These are phyloP conservation scores for Picea abies DNA, from an alignment of 83 land plant species.

Conservation along the genomic window DNA sequence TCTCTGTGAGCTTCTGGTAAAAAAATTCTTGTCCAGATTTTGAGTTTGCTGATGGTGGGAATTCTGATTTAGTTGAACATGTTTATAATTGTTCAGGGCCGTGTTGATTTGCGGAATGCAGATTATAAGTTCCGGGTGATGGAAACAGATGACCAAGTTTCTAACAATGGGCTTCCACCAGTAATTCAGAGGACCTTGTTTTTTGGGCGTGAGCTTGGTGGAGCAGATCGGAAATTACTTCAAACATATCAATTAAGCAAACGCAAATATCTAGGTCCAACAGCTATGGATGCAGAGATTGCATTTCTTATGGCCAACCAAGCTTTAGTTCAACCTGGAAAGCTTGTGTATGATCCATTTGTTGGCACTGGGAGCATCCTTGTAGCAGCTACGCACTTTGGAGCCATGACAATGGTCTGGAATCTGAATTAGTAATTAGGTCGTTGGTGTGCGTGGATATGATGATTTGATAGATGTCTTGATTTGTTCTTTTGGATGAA, in stretches of 20 bases:
- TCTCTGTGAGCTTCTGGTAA: neutral
- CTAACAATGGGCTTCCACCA: constrained; percentile 92
- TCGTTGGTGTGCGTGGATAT: neutral
- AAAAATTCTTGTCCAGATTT: neutral
- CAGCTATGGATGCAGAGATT: constrained; percentile 99
- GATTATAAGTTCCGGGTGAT: constrained; percentile 78
- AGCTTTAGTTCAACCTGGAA: constrained; percentile 73
- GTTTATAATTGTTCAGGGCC: constrained; percentile 60
- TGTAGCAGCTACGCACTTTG: constrained; percentile 91
- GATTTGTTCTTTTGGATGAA: neutral
- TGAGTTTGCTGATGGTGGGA: neutral
- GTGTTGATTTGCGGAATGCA: constrained; percentile 75
- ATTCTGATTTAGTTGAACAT: neutral
- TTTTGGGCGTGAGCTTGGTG: constrained; percentile 91
- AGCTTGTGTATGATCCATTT: constrained; percentile 89
- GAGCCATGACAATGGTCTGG: constrained; percentile 92
- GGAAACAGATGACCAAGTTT: constrained; percentile 80
- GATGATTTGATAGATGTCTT: neutral
- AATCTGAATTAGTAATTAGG: neutral
- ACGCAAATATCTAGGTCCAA: constrained; percentile 89
- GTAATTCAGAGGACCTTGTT: constrained; percentile 57
- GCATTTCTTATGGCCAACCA: constrained; percentile 96
- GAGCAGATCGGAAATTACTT: constrained; percentile 74
- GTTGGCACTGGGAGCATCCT: constrained; percentile 97
- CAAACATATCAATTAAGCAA: constrained; percentile 83